Evolutionary conservation across 257 asterid species (phyloP).

Genomic region (Osmanthus fragrans): DNA sequence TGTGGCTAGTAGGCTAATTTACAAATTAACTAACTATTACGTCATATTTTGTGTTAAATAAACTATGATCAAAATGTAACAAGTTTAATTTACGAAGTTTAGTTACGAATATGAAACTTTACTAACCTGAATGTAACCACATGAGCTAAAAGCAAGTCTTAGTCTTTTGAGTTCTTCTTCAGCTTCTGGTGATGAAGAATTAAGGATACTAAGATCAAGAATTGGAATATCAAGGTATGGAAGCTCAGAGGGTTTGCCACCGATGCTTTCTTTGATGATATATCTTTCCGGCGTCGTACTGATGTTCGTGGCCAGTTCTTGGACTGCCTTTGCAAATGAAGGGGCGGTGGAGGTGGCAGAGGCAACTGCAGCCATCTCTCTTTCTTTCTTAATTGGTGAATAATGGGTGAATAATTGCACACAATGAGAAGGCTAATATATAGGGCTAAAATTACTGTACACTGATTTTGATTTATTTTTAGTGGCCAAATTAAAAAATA

Average conservation of each 20-base stretch:
- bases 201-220: slow-evolving; percentile 32
- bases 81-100: too few species aligned
- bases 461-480: too few species aligned
- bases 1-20: too few species aligned
- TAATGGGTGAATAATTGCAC: neutral
- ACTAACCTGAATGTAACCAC: slow-evolving; percentile 44
- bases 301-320: slow-evolving; percentile 25
- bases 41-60: too few species aligned
- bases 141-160: slow-evolving; percentile 19
- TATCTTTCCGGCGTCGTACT: slow-evolving; percentile 27
- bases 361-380: neutral
- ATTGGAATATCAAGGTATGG: slow-evolving; percentile 32
- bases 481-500: too few species aligned
- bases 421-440: neutral
- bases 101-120: too few species aligned
- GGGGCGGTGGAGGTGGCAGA: neutral
- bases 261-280: slow-evolving; percentile 24
- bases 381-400: neutral
- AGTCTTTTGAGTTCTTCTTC: slow-evolving; percentile 33
- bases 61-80: neutral
- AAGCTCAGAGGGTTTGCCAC: slow-evolving; percentile 1
- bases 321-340: slow-evolving; percentile 14
- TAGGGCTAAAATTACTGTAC: neutral
- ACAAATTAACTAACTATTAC: too few species aligned
- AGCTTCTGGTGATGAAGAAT: slow-evolving; percentile 30